phyloP scores from a whole-genome alignment of 2,329 filamentous ascomycete species.

The Cercospora zeina region DNA sequence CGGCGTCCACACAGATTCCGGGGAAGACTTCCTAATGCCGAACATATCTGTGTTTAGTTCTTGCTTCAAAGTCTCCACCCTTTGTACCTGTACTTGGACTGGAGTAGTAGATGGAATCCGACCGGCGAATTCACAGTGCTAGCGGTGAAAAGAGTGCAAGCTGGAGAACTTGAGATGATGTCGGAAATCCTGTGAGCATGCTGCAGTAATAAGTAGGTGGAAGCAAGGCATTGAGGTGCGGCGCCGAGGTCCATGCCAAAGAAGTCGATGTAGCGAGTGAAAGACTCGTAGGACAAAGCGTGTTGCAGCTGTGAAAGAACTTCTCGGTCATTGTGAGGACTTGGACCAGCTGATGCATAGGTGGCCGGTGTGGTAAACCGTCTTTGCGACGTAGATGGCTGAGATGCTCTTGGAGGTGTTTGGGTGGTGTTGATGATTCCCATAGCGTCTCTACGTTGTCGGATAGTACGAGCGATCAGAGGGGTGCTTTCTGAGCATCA shows the following conservation, averaged over 20 bases:
- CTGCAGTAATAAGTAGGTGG: background rate
- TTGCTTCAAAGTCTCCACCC: background rate
- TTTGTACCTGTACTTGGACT: background rate
- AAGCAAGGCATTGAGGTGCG: background rate
- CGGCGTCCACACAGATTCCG: conserved; percentile 2
- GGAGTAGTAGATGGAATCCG: conserved; percentile 3
- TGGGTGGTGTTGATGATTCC: background rate
- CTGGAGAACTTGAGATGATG: background rate
- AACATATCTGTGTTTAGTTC: conserved; percentile 3
- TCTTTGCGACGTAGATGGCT: background rate
- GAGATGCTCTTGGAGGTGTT: background rate
- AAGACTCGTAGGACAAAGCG: background rate
- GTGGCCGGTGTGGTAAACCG: background rate
- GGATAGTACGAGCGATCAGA: background rate
- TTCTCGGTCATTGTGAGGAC: background rate
- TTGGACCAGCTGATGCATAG: background rate
- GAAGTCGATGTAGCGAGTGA: background rate
- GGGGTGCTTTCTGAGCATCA: background rate
- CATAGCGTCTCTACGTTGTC: background rate
- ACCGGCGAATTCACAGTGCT: conserved; percentile 4
- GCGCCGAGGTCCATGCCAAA: background rate
- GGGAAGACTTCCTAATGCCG: background rate
- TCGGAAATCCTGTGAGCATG: background rate
- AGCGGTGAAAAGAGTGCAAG: background rate
- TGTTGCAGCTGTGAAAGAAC: background rate